phyloP scores from a whole-genome alignment of 495 filamentous ascomycete species.

The Penicillium alfredii region DNA sequence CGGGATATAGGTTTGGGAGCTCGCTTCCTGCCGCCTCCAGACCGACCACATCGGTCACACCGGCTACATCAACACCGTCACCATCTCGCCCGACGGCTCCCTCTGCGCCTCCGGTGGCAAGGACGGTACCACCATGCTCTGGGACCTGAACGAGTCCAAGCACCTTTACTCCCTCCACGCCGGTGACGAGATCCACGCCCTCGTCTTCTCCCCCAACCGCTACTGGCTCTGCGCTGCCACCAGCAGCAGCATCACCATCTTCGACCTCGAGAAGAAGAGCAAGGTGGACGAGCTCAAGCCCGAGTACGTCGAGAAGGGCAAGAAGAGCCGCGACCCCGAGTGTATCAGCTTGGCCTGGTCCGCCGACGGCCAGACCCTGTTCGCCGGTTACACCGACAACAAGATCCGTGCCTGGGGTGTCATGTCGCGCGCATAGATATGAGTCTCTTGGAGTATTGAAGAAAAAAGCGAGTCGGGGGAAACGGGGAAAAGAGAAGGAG shows the following conservation, averaged over 20 bases:
- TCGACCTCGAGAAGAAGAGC: constrained; percentile 99
- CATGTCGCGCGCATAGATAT: constrained; percentile 60
- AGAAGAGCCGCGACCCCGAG: constrained; percentile 99
- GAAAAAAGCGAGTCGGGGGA: too few species aligned
- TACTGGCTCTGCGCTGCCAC: constrained; percentile 99
- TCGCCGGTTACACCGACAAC: constrained; percentile 99
- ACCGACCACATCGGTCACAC: constrained; percentile 99
- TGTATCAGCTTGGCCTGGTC: constrained; percentile 95
- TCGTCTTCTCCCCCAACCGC: constrained; percentile 99
- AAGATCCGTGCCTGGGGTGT: constrained; percentile 99
- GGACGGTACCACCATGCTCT: constrained; percentile 99
- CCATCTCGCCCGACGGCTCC: constrained; percentile 98
- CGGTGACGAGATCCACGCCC: constrained; percentile 99
- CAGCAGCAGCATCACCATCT: constrained; percentile 96
- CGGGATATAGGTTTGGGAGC: constrained; percentile 84
- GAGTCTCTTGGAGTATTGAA: constrained; percentile 13
- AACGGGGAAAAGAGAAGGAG: too few species aligned
- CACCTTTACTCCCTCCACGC: constrained; percentile 99
- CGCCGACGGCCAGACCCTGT: constrained; percentile 97
- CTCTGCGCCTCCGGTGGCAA: constrained; percentile 99
- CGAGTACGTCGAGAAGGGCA: constrained; percentile 90
- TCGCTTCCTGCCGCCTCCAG: constrained; percentile 97
- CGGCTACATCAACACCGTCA: constrained; percentile 99
- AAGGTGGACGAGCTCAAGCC: constrained; percentile 99
- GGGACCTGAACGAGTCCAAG: constrained; percentile 99